Base-by-base conservation (phyloP, 1,284 basidiomycete species). In the Porogramme epimiltina region DNA sequence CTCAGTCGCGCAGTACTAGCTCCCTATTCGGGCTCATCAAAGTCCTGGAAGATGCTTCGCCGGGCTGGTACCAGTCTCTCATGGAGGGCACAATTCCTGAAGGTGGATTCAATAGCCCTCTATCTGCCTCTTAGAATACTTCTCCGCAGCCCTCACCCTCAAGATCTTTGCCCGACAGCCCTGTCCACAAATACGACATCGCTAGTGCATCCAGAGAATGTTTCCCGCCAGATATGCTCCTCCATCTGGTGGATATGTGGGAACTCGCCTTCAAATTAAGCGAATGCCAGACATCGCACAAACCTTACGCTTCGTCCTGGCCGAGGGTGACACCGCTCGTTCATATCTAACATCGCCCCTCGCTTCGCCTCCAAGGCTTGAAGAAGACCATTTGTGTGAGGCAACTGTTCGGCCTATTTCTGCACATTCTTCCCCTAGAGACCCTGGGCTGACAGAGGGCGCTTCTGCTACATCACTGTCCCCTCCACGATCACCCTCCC, bases 11-110 rank as follows among this genome's bases (percentile, higher is more conserved):
- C 16, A 55, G 54, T 33, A n/a, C n/a, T n/a, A 46, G 52, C 26
- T 59, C 57, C 20, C 41, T 59, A 11, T 54, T 51, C 10, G 51
- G 47, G 19, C 47, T 59, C 31, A 46, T 59, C 18, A 49, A 45
- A 36, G 57, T 51, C 2, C 45, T 59, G 4, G 54, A 59, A 38
- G 51, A 55, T 22, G 54, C 57, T 3, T 52, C 57, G 4, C 57
- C 57, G n/a, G 57, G 57, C 39, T 59, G 57, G 57, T 59, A 55
- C 22, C 51, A 54, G 20, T 55, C 57, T 19, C 51, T 59, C 39
- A 59, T 59, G 51, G 57, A 59, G 11, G 51, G 49, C 26, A 49
- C 51, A 13, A 33, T 43, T n/a, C 49, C 54, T 16, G 46, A 33
- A 8, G 42, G 44, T 11, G 39, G 33, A 0, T 45, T 45, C n/a